phyloP scores from a whole-genome alignment of 768 basidiomycete genomes.

The Boletus eberwhitei region DNA sequence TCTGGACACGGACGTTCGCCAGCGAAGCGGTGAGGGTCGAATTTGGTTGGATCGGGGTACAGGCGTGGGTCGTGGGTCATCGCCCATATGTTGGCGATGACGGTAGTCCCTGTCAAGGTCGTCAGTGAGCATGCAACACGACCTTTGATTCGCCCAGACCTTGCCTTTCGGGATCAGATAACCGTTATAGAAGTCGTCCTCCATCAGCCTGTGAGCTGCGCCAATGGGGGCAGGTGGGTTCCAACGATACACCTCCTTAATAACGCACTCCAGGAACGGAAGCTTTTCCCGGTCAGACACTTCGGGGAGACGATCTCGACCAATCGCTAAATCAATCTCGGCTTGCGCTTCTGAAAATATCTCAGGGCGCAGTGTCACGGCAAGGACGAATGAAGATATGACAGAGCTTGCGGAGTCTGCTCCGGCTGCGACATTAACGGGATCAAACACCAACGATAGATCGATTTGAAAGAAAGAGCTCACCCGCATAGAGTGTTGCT shows the following conservation, averaged over 20 bases:
- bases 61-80: conserved; percentile 2
- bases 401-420: conserved; percentile 1
- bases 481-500: neutral
- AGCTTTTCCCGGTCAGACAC: conserved; percentile 38
- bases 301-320: conserved; percentile 1
- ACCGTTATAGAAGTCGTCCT: conserved; percentile 6
- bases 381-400: conserved; percentile 1
- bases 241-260: conserved; percentile 25
- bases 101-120: neutral
- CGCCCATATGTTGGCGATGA: conserved; percentile 4
- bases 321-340: neutral
- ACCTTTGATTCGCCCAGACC: neutral
- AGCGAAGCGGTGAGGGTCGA: neutral
- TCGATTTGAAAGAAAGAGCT: neutral
- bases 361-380: conserved; percentile 2
- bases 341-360: neutral
- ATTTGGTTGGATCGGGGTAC: neutral
- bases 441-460: neutral
- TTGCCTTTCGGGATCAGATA: conserved; percentile 2
- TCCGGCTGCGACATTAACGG: neutral
- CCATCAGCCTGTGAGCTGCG: conserved; percentile 8
- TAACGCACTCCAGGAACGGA: conserved; percentile 34
- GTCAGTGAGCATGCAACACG: neutral
- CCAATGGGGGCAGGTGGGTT: conserved; percentile 10
- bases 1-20: neutral